phyloP scores from a whole-genome alignment of 768 basidiomycete species.

The Holtermannia corniformis region DNA sequence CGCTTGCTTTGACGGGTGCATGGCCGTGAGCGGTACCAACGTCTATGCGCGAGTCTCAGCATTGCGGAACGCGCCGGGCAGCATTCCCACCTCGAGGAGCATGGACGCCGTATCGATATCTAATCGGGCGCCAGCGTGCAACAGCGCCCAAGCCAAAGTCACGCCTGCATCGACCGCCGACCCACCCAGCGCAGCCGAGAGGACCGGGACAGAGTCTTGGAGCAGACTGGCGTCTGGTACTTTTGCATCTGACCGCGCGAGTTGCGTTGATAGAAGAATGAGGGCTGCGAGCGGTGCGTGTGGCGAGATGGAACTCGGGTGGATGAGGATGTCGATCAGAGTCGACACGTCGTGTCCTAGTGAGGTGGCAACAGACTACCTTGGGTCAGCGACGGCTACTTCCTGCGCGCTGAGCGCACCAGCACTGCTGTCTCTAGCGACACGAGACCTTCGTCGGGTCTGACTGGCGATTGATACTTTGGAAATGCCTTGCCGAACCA shows the following conservation, averaged over 20 bases:
- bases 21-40: slow-evolving; percentile 18
- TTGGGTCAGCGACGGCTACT: too few species aligned
- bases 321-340: neutral
- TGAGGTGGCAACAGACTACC: too few species aligned
- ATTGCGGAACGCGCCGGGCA: neutral
- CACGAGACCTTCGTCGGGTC: too few species aligned
- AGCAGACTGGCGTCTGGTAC: neutral
- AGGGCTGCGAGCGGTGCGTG: slow-evolving; percentile 12
- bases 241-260: neutral
- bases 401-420: too few species aligned
- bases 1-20: slow-evolving; percentile 9
- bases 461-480: too few species aligned
- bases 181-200: slow-evolving; percentile 10
- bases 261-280: slow-evolving; percentile 1
- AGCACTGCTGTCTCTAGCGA: too few species aligned
- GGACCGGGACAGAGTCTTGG: slow-evolving; percentile 9
- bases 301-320: slow-evolving; percentile 2
- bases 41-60: slow-evolving; percentile 5
- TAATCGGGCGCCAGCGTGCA: slow-evolving; percentile 1
- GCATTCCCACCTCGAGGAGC: slow-evolving; percentile 24
- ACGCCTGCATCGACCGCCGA: slow-evolving; percentile 12
- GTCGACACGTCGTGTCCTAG: too few species aligned
- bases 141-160: slow-evolving; percentile 7
- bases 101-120: slow-evolving; percentile 9
- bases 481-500: slow-evolving; percentile 17